Evolutionary conservation across 2,329 filamentous ascomycete species (phyloP), one percentile per base, ranked within the genome.

Genomic region (Phialophora expanda): DNA sequence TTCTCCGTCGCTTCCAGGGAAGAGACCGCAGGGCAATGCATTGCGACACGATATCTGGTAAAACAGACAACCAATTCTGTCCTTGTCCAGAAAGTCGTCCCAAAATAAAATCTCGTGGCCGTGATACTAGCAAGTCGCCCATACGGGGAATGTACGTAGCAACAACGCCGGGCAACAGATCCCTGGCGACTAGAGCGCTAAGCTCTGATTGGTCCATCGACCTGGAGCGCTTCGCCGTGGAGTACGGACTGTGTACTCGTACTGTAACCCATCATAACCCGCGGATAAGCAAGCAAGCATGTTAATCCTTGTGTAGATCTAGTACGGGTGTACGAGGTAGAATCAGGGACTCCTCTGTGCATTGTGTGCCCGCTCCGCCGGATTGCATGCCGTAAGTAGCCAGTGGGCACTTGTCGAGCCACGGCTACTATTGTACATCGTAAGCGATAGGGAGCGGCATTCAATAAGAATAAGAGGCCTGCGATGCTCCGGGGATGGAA

Each of bases 1-100:
- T 9, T 24, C 24, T 7, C 48, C 22, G 24, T 51, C 20, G 22
- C 48, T 51, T 51, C 48, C 48, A 22, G 20, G 22, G 48, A 28
- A 51, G 48, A 26, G 48, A 51, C 12, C 8, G 24, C 4, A 56
- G 24, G 53, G 28, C 28, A 51, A 28, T 38, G 38, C 56, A 22
- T 50, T 48, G 26, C 56, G 26, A 24, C 28, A 24, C 4, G 46
- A 61, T 53, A 56, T 54, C 59, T 34, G 30, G 24, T n/a, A 28
- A 30, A 6, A 62, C 59, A 55, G 20, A 30, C 59, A 62, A 62
- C 54, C 22, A 34, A 62, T 22, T 20, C 24, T 55, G 58, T 24
- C 22, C 44, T 53, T 54, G 58, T 61, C 53, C 24, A 53, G n/a
- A 17, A 57, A 22, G 48, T 14, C 20, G 20, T 51, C 22, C 11